Evolutionary conservation across 306 rosid genomes (phyloP).

Genomic region (Citrullus mucosospermus): DNA sequence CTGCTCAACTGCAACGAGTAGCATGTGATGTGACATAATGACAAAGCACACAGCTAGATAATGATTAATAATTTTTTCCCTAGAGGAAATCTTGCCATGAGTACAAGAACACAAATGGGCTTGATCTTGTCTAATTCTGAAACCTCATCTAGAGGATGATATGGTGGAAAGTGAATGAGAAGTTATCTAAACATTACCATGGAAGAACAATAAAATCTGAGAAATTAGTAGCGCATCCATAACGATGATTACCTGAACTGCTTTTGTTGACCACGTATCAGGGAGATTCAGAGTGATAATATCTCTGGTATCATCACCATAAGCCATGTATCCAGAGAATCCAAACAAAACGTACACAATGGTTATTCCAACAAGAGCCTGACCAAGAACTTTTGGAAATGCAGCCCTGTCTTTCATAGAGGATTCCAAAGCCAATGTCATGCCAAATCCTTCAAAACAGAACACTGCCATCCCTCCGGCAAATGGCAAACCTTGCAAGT

Average conservation of each 20-base stretch:
- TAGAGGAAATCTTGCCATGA: background rate
- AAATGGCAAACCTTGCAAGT: conserved; percentile 70
- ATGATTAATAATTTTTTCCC: background rate
- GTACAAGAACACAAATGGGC: background rate
- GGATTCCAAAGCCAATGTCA: conserved; percentile 73
- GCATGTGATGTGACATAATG: background rate
- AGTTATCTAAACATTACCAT: background rate
- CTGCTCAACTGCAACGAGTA: background rate
- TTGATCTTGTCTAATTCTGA: background rate
- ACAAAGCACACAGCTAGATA: background rate
- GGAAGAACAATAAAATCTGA: background rate
- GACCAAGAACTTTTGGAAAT: conserved; percentile 62
- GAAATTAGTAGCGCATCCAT: background rate
- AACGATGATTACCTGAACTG: conserved; percentile 52
- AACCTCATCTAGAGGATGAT: background rate
- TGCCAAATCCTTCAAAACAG: conserved; percentile 83
- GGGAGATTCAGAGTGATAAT: conserved; percentile 80
- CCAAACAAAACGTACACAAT: conserved; percentile 56
- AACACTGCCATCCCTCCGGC: conserved; percentile 84
- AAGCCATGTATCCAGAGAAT: conserved; percentile 80
- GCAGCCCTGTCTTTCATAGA: conserved; percentile 33
- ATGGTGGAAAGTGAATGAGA: background rate
- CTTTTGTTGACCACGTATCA: conserved; percentile 51
- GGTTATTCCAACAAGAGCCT: conserved; percentile 61
- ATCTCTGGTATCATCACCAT: conserved; percentile 76